Evolutionary conservation across 352 stramenopile genomes (phyloP).

Genomic region (Pythium rishiriense): DNA sequence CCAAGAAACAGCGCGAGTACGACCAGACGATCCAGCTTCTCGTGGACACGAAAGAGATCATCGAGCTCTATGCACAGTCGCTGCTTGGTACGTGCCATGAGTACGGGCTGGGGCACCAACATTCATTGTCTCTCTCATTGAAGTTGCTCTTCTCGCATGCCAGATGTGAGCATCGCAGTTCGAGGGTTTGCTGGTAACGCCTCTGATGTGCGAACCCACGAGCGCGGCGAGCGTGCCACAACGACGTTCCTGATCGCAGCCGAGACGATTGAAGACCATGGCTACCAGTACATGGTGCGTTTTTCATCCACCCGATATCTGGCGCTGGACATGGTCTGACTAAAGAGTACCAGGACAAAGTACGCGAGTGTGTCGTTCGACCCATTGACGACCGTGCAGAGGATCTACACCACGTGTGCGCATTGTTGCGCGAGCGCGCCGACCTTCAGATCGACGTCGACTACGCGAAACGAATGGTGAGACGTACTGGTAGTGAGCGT

Average conservation of each 20-base stretch:
- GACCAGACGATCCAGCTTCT: conserved; percentile 44
- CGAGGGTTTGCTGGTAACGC: conserved; percentile 23
- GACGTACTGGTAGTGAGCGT: not conserved
- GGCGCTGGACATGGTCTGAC: not conserved
- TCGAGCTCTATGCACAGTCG: conserved; percentile 49
- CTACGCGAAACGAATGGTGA: conserved; percentile 67
- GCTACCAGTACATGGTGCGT: conserved; percentile 23
- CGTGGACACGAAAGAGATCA: conserved; percentile 33
- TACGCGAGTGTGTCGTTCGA: conserved; percentile 35
- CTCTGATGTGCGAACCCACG: conserved; percentile 11
- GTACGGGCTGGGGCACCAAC: not conserved
- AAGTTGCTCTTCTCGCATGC: not conserved
- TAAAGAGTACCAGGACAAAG: conserved; percentile 44
- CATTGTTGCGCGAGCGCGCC: conserved; percentile 41
- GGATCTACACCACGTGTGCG: conserved; percentile 38
- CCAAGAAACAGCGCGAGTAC: conserved; percentile 45
- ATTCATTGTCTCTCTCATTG: not conserved
- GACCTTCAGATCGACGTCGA: conserved; percentile 70
- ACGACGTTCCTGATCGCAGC: conserved; percentile 12
- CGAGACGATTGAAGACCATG: conserved; percentile 17
- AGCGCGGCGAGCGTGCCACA: not conserved
- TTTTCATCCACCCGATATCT: too few species aligned
- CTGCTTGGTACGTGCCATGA: conserved; percentile 39
- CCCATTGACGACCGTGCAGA: conserved; percentile 45
- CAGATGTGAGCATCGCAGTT: conserved; percentile 40